These are phyloP conservation scores for Kwoniella bestiolae DNA, from an alignment of 768 basidiomycete genomes.

Conservation along the genomic window DNA sequence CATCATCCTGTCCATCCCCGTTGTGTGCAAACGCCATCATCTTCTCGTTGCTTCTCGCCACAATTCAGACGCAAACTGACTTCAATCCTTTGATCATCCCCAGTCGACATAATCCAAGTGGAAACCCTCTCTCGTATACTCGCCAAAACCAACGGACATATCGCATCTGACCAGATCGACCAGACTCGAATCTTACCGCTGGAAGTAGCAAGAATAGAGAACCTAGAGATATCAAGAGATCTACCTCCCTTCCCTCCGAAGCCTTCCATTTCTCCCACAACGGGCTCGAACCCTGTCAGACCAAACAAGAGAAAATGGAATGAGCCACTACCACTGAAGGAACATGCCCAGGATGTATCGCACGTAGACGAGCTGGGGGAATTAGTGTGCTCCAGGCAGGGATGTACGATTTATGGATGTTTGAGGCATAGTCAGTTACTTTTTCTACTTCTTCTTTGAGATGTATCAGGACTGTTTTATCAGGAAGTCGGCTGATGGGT, in stretches of 20 bases:
- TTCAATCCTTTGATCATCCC: too few species aligned
- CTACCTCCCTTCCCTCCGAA: conserved; percentile 20
- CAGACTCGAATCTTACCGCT: conserved; percentile 11
- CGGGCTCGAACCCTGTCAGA: not conserved
- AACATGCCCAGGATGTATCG: not conserved
- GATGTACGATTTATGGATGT: conserved; percentile 15
- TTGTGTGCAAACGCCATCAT: too few species aligned
- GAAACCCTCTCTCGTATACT: conserved; percentile 13
- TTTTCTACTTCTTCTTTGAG: too few species aligned
- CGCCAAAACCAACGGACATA: not conserved
- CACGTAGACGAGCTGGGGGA: conserved; percentile 2
- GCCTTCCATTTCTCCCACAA: not conserved
- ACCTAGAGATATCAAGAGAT: conserved; percentile 14
- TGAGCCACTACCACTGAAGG: not conserved
- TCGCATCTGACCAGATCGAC: conserved; percentile 11
- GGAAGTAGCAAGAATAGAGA: not conserved
- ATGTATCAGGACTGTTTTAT: too few species aligned
- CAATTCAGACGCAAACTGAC: not conserved
- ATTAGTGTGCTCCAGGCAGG: conserved; percentile 1
- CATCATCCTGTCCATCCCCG: too few species aligned
- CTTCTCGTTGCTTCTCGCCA: too few species aligned
- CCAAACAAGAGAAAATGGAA: conserved; percentile 18
- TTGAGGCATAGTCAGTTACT: conserved; percentile 15
- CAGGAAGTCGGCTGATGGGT: not conserved
- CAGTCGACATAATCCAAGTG: conserved; percentile 23